Conservation (phyloP, 1,139 yeast genomes). For the Geotrichum histeridarum region DNA sequence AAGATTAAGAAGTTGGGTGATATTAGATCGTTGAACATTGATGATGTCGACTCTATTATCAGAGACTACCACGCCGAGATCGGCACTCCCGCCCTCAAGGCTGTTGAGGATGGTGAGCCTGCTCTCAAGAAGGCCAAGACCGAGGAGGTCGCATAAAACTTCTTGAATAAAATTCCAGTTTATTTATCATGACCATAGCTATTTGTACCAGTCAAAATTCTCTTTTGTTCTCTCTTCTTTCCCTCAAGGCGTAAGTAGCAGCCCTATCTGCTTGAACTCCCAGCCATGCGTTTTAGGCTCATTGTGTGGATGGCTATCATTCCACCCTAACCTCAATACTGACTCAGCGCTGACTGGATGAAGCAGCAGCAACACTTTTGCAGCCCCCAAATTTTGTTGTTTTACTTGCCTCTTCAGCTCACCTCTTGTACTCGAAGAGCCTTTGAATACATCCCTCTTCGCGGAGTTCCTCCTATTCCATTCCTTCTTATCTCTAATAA, state of each 20-base stretch:
- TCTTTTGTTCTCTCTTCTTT: no score
- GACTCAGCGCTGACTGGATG: background rate
- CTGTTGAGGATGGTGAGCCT: slow-evolving; percentile 26
- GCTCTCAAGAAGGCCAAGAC: slow-evolving; percentile 20
- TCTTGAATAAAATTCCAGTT: background rate
- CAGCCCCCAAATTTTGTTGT: slow-evolving; percentile 8
- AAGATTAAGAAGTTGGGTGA: slow-evolving; percentile 94
- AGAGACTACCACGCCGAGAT: slow-evolving; percentile 83
- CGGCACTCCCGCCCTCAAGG: slow-evolving; percentile 39
- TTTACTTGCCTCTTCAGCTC: slow-evolving; percentile 4
- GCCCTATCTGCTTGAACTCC: no score
- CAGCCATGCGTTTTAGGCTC: no score
- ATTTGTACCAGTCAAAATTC: no score
- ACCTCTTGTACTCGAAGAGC: background rate
- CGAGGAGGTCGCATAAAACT: slow-evolving; percentile 2
- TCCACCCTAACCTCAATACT: background rate
- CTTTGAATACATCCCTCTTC: background rate
- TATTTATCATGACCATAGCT: background rate
- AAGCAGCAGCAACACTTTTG: slow-evolving; percentile 6
- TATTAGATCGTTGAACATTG: slow-evolving; percentile 88
- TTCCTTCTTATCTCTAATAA: background rate
- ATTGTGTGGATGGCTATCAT: background rate
- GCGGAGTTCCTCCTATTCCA: background rate
- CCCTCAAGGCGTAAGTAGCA: no score
- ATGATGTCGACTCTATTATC: slow-evolving; percentile 95